A percentile compares a stretch with the other conserved stretches of the same genome.
Evolutionary conservation across 768 basidiomycete genomes (phyloP).

Genomic region (Auriculariales sp.): DNA sequence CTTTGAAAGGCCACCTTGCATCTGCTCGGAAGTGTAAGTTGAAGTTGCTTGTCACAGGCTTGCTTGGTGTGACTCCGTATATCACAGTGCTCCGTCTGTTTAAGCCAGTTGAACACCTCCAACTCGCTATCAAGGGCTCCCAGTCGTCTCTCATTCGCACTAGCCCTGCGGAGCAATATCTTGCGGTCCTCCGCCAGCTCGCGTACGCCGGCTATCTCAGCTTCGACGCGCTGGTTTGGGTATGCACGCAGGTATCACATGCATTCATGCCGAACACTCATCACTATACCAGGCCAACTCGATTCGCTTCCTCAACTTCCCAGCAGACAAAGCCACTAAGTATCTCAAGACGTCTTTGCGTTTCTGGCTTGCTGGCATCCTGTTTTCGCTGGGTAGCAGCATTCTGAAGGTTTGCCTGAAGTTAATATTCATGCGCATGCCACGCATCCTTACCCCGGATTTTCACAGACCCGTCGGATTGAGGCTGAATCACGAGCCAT

Average conservation of each 20-base stretch:
- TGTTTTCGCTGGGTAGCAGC: slow-evolving; percentile 61
- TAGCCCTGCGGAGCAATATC: slow-evolving; percentile 54
- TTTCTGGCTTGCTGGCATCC: slow-evolving; percentile 81
- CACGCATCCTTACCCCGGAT: too few relatives aligned
- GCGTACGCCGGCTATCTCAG: slow-evolving; percentile 79
- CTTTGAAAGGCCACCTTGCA: slow-evolving; percentile 75
- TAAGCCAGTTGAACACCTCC: slow-evolving; percentile 87
- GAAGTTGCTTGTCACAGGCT: slow-evolving; percentile 5
- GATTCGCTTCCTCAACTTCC: slow-evolving; percentile 47
- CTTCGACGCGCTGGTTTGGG: slow-evolving; percentile 79
- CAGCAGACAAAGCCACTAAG: slow-evolving; percentile 43
- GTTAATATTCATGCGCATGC: slow-evolving; percentile 7
- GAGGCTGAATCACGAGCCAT: too few relatives aligned
- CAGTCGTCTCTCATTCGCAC: slow-evolving; percentile 24
- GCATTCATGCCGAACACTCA: background rate
- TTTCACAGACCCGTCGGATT: too few relatives aligned
- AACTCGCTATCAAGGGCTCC: slow-evolving; percentile 68
- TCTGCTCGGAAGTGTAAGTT: slow-evolving; percentile 70
- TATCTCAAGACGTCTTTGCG: slow-evolving; percentile 56
- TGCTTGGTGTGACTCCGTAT: background rate
- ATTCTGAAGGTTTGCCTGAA: slow-evolving; percentile 42
- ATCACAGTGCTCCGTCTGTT: slow-evolving; percentile 78
- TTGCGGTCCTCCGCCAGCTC: slow-evolving; percentile 70
- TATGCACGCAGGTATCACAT: slow-evolving; percentile 20
- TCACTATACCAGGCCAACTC: slow-evolving; percentile 36